Conservation (phyloP, 345 rosid genomes). For the Eucalyptus leucophloia region DNA sequence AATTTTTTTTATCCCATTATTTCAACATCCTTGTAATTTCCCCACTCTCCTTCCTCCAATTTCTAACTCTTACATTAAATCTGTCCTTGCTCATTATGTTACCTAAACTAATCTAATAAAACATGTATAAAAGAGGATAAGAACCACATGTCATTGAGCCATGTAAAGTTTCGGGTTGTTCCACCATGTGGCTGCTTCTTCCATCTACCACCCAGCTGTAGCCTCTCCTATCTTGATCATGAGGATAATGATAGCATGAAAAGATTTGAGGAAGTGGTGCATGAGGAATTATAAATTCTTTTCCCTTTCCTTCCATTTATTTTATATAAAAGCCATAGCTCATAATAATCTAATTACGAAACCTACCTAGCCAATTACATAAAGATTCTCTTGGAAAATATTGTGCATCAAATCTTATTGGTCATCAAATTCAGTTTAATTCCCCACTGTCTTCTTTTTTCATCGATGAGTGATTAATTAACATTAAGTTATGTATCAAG, state of each 20-base stretch:
- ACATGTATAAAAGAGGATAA: background rate
- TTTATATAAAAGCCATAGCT: background rate
- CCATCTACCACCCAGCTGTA: background rate
- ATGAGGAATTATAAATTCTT: background rate
- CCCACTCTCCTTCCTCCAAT: background rate
- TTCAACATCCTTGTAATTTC: background rate
- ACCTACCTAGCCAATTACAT: background rate
- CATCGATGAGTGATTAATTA: background rate
- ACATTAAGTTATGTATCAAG: background rate
- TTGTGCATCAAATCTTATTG: background rate
- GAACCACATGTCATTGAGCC: background rate
- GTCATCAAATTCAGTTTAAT: background rate
- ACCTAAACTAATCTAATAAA: background rate
- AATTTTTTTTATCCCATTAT: background rate
- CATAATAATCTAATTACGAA: background rate
- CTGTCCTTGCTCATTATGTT: background rate
- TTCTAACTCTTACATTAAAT: background rate
- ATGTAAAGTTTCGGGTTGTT: background rate
- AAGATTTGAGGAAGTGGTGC: background rate
- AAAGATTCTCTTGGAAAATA: background rate
- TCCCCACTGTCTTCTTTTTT: background rate
- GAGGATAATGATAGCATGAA: background rate
- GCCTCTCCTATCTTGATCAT: background rate
- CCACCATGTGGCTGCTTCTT: background rate
- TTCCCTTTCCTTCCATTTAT: background rate